Conservation (phyloP, 768 basidiomycete genomes). For the Daedaleopsis sinensis region DNA sequence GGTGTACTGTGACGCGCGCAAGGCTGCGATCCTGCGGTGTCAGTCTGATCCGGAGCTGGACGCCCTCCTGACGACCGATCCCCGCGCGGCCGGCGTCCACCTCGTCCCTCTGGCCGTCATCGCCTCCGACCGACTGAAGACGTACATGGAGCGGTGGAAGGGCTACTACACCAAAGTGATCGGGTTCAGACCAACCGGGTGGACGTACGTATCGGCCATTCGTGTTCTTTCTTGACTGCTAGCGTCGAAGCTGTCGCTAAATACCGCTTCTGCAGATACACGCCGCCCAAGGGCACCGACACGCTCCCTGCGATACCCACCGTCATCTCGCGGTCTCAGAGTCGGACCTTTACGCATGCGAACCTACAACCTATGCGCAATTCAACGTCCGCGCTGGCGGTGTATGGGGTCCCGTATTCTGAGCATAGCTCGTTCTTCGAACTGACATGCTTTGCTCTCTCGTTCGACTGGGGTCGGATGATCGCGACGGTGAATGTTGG, state of each 20-base stretch:
- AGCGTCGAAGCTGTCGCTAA: not conserved
- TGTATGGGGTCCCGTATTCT: slow-evolving; percentile 90
- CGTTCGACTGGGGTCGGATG: slow-evolving; percentile 82
- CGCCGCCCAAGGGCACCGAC: slow-evolving; percentile 65
- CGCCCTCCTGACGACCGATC: slow-evolving; percentile 73
- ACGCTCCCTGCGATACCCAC: slow-evolving; percentile 63
- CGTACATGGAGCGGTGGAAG: slow-evolving; percentile 76
- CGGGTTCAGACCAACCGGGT: slow-evolving; percentile 93
- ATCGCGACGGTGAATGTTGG: slow-evolving; percentile 95
- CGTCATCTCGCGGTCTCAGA: slow-evolving; percentile 69
- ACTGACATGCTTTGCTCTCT: slow-evolving; percentile 92
- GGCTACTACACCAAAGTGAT: slow-evolving; percentile 71
- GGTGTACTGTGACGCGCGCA: slow-evolving; percentile 88
- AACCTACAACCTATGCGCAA: slow-evolving; percentile 72
- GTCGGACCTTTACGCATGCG: slow-evolving; percentile 66
- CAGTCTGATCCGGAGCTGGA: slow-evolving; percentile 85
- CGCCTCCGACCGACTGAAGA: slow-evolving; percentile 72
- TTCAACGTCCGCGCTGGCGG: slow-evolving; percentile 66
- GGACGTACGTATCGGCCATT: slow-evolving; percentile 67
- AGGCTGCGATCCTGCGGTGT: slow-evolving; percentile 80
- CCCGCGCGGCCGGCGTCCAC: slow-evolving; percentile 79
- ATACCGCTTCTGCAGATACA: slow-evolving; percentile 49
- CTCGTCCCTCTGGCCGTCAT: slow-evolving; percentile 80
- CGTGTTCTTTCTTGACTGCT: no score
- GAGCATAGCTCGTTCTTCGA: slow-evolving; percentile 98